These are phyloP conservation scores for Plasmodium inui DNA, from an alignment of 169 alveolate genomes.

Conservation along the genomic window DNA sequence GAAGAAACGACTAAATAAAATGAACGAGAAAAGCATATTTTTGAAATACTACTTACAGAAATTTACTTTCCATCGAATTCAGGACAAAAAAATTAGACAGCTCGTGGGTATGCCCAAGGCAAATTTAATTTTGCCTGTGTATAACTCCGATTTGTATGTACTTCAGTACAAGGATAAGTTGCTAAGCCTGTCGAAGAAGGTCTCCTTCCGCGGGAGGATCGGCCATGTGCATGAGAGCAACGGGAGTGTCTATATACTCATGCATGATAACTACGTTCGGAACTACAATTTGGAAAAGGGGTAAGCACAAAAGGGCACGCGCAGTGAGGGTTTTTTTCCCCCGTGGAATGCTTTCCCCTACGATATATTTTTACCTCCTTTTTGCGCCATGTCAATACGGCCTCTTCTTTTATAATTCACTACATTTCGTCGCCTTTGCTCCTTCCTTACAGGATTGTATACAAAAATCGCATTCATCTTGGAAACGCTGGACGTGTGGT, in stretches of 20 bases:
- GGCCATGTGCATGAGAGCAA: constrained; percentile 45
- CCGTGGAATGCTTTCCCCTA: background rate
- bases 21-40: constrained; percentile 44
- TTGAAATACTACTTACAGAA: constrained; percentile 24
- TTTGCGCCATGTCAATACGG: background rate
- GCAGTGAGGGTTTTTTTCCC: background rate
- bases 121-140: constrained; percentile 37
- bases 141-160: constrained; percentile 17
- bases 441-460: constrained; percentile 17
- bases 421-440: background rate
- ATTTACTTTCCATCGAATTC: constrained; percentile 12
- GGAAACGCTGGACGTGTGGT: background rate
- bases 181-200: constrained; percentile 31
- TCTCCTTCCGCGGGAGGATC: constrained; percentile 16
- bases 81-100: constrained; percentile 51
- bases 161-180: constrained; percentile 41
- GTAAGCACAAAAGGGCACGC: constrained; percentile 4
- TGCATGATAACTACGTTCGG: constrained; percentile 33
- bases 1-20: constrained; percentile 9
- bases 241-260: constrained; percentile 23
- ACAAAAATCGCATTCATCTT: constrained; percentile 47
- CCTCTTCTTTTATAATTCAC: background rate
- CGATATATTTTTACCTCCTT: background rate
- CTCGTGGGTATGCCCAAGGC: constrained; percentile 42
- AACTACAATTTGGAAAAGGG: constrained; percentile 50